A percentile compares a stretch with the other conserved stretches of the same genome.
Conservation (phyloP, 2,329 filamentous ascomycete genomes). For the Clathrospora elynae region DNA sequence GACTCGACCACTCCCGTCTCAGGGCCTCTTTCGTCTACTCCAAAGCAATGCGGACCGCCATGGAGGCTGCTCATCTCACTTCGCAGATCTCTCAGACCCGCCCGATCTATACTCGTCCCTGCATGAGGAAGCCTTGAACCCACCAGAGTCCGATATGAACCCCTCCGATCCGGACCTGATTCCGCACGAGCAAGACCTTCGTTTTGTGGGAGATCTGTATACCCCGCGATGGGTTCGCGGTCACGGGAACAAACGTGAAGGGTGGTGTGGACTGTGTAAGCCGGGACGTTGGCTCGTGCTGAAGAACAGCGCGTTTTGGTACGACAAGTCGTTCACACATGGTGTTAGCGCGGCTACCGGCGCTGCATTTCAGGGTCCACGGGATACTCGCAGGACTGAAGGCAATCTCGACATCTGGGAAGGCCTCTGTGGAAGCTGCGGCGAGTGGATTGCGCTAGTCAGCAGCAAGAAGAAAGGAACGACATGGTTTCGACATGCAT, state of each 20-base stretch:
- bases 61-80: conserved; percentile 66
- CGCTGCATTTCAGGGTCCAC: conserved; percentile 75
- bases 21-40: conserved; percentile 73
- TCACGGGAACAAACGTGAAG: conserved; percentile 84
- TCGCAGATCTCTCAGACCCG: conserved; percentile 73
- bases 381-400: conserved; percentile 75
- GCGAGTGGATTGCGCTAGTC: conserved; percentile 79
- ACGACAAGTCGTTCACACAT: conserved; percentile 89
- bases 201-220: conserved; percentile 81
- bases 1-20: conserved; percentile 65
- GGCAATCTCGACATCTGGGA: conserved; percentile 83
- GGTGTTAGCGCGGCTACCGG: conserved; percentile 84
- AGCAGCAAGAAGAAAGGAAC: conserved; percentile 93
- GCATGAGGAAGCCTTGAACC: conserved; percentile 72
- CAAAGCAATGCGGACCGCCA: conserved; percentile 76
- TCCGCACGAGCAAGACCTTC: conserved; percentile 74
- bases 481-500: conserved; percentile 87
- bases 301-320: conserved; percentile 92
- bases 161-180: conserved; percentile 74
- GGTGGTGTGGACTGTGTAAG: conserved; percentile 89
- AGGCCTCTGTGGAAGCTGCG: conserved; percentile 76
- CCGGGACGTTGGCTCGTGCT: conserved; percentile 83
- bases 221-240: conserved; percentile 84
- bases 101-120: conserved; percentile 78
- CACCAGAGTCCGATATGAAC: conserved; percentile 81